Conservation (phyloP, 371 early-diverging fungal species). For the Lichtheimia ornata region DNA sequence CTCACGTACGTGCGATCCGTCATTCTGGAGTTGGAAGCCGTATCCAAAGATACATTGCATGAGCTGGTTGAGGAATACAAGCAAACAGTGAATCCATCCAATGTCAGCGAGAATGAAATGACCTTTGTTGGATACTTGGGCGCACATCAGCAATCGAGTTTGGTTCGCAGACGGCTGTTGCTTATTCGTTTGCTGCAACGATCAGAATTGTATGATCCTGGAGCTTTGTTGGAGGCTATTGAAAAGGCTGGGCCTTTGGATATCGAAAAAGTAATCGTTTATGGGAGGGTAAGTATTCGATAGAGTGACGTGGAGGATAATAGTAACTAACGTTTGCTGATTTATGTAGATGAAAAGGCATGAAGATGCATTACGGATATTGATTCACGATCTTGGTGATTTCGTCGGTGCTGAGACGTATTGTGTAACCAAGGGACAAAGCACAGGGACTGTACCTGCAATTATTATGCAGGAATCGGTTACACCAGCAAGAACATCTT, state of each 20-base stretch:
- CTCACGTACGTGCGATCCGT: slow-evolving; percentile 55
- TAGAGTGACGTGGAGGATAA: background rate
- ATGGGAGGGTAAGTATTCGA: slow-evolving; percentile 42
- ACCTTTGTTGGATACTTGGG: slow-evolving; percentile 41
- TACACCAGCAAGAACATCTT: slow-evolving; percentile 23
- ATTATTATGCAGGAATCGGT: slow-evolving; percentile 8
- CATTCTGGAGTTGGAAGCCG: slow-evolving; percentile 19
- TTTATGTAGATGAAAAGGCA: slow-evolving; percentile 48
- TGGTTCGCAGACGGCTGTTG: slow-evolving; percentile 32
- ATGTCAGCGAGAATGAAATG: background rate
- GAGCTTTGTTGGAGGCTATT: slow-evolving; percentile 22
- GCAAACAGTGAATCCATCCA: slow-evolving; percentile 2
- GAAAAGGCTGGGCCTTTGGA: slow-evolving; percentile 38
- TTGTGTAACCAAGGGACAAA: slow-evolving; percentile 58
- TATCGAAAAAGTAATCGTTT: slow-evolving; percentile 53
- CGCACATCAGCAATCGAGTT: slow-evolving; percentile 9
- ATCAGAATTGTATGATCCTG: slow-evolving; percentile 36
- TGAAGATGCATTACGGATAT: slow-evolving; percentile 51
- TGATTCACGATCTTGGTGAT: slow-evolving; percentile 60
- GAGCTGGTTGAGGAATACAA: slow-evolving; percentile 24
- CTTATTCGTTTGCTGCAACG: slow-evolving; percentile 38
- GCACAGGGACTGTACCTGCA: slow-evolving; percentile 31
- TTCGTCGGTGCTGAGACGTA: slow-evolving; percentile 69
- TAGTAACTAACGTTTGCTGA: background rate
- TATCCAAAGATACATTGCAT: slow-evolving; percentile 18